Percentiles rank a stretch among this genome's conserved stretches.
Conservation (phyloP, 805 yeast genomes). For the Pichia deserticola region DNA sequence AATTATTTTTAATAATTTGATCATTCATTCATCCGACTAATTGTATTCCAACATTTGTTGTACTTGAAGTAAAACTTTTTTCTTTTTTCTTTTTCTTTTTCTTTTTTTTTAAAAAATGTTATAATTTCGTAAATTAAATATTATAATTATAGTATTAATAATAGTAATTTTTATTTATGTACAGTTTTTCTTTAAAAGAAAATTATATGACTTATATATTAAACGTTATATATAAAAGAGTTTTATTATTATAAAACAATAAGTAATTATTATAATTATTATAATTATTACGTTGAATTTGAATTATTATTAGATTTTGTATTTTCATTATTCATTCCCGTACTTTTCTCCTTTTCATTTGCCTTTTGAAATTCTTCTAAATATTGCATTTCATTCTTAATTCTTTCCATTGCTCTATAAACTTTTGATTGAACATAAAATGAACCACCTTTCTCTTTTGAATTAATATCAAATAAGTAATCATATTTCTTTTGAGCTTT, state of each 20-base stretch:
- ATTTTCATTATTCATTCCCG: background rate
- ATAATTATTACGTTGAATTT: conserved; percentile 2
- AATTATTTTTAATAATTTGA: conserved; percentile 13
- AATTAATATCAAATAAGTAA: conserved; percentile 79
- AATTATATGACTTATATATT: no score
- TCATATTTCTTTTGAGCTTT: conserved; percentile 65
- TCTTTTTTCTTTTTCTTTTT: no score
- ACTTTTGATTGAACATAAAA: conserved; percentile 91
- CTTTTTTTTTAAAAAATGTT: no score
- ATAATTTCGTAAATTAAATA: no score
- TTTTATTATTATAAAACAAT: no score
- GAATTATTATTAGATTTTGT: background rate
- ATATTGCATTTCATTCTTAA: conserved; percentile 68
- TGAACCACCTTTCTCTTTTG: conserved; percentile 93
- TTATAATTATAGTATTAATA: no score
- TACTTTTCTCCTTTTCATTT: conserved; percentile 10
- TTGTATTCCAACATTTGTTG: conserved; percentile 45
- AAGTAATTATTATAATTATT: no score
- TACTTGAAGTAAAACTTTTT: background rate
- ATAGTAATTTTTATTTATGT: no score
- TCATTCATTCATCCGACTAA: conserved; percentile 34
- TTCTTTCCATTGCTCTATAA: conserved; percentile 87
- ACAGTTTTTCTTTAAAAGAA: no score
- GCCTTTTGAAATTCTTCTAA: conserved; percentile 36
- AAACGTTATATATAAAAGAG: background rate